Conservation (phyloP, 179 eudicot species). For the Nepenthes alata region DNA sequence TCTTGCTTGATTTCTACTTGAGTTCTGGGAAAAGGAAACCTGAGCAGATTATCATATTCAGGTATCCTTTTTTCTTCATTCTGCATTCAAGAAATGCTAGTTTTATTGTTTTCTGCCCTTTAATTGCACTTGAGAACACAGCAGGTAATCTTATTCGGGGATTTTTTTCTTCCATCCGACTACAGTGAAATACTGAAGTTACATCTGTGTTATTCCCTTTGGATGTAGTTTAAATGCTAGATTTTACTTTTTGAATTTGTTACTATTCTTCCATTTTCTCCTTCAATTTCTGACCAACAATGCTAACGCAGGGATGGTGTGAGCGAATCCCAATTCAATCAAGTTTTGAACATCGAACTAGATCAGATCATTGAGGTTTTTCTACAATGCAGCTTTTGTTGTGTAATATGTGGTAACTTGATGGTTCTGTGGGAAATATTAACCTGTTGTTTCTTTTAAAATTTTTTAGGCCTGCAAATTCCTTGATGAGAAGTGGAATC, state of each 20-base stretch:
- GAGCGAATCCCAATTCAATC: conserved; percentile 74
- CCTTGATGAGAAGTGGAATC: conserved; percentile 47
- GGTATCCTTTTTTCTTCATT: conserved; percentile 20
- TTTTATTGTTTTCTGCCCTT: neutral
- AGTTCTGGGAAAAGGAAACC: conserved; percentile 76
- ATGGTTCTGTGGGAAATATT: too few relatives aligned
- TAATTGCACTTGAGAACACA: too few relatives aligned
- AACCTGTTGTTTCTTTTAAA: too few relatives aligned
- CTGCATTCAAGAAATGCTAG: neutral
- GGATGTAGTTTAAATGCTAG: neutral
- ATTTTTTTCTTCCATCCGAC: neutral
- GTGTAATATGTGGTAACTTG: too few relatives aligned
- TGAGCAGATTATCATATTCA: conserved; percentile 62
- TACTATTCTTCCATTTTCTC: neutral
- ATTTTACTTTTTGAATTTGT: neutral
- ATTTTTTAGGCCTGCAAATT: conserved; percentile 46
- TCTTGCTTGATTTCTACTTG: conserved; percentile 48
- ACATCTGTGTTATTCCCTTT: neutral
- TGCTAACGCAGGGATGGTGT: conserved; percentile 54
- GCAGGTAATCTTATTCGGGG: too few relatives aligned
- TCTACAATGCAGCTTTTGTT: neutral
- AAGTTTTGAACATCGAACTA: conserved; percentile 66
- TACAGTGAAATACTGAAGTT: neutral
- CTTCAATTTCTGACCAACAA: neutral
- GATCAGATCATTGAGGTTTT: conserved; percentile 66